Conservation (phyloP, 1,284 basidiomycete genomes). For the Malassezia equina region DNA sequence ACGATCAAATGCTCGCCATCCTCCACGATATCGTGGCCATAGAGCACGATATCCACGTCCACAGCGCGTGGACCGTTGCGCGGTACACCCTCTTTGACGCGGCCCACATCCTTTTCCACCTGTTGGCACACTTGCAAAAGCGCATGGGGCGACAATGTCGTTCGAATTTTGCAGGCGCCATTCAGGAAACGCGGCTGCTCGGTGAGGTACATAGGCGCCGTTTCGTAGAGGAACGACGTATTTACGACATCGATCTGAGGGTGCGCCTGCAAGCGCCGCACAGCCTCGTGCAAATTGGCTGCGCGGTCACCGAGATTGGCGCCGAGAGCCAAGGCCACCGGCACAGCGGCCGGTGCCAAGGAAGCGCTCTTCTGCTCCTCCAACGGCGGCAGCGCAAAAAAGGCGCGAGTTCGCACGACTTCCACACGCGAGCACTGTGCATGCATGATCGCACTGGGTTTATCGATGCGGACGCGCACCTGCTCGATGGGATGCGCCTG, state of each 20-base stretch:
- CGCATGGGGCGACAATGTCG: constrained; percentile 58
- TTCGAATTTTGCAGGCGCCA: constrained; percentile 74
- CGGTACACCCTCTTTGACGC: constrained; percentile 60
- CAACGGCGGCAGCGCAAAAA: constrained; percentile 18
- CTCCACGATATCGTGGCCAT: constrained; percentile 59
- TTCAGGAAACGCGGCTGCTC: constrained; percentile 86
- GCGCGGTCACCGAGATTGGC: constrained; percentile 83
- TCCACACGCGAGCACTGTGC: constrained; percentile 59
- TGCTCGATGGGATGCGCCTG: constrained; percentile 27
- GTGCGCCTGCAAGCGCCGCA: constrained; percentile 51
- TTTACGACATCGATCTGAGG: constrained; percentile 53
- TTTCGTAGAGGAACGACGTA: constrained; percentile 88
- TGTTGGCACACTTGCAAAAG: constrained; percentile 64
- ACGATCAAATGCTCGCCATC: constrained; percentile 63
- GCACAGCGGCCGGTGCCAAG: neutral
- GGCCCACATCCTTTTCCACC: constrained; percentile 67
- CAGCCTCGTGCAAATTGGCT: constrained; percentile 68
- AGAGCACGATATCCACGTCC: constrained; percentile 81
- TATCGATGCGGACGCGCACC: constrained; percentile 57
- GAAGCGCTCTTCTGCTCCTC: neutral
- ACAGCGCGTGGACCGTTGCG: constrained; percentile 80
- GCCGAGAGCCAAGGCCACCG: constrained; percentile 68
- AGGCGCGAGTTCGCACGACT: constrained; percentile 54
- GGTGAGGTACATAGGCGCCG: constrained; percentile 84
- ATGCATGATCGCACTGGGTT: constrained; percentile 66